Evolutionary conservation across 139 green algal species (phyloP).

Genomic region (Coccomyxa sp.): DNA sequence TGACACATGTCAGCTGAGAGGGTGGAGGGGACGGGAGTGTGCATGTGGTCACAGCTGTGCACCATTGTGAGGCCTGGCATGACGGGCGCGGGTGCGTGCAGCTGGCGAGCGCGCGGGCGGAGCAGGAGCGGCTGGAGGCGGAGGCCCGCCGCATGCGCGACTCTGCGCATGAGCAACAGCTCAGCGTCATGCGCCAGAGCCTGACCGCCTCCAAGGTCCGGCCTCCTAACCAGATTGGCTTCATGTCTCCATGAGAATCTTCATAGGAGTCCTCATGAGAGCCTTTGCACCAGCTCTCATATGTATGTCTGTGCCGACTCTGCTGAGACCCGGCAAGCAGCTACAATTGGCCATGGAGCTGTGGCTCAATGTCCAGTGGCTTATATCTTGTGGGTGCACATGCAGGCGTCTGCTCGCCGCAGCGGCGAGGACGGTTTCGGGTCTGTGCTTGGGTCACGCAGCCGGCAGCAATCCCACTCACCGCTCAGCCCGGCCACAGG

Average conservation of each 20-base stretch:
- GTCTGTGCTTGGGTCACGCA: background rate
- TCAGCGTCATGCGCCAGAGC: background rate
- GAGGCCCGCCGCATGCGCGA: conserved; percentile 1
- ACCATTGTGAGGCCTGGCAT: too few relatives aligned
- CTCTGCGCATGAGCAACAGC: conserved; percentile 9
- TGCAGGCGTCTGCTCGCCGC: background rate
- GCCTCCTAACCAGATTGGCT: too few relatives aligned
- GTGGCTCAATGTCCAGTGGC: background rate
- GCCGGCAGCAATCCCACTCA: background rate
- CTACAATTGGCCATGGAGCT: too few relatives aligned
- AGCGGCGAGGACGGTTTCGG: conserved; percentile 3
- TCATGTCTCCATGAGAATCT: background rate
- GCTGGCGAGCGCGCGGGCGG: background rate
- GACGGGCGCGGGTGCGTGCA: too few relatives aligned
- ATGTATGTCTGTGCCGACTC: too few relatives aligned
- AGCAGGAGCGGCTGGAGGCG: conserved; percentile 9
- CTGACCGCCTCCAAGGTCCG: background rate
- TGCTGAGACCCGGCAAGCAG: too few relatives aligned
- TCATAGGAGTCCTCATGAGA: background rate
- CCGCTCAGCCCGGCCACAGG: too few relatives aligned
- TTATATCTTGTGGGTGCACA: background rate
- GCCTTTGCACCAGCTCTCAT: too few relatives aligned
- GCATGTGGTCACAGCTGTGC: too few relatives aligned
- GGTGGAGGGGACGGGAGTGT: too few relatives aligned
- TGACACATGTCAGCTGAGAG: too few relatives aligned